Percentiles rank a stretch among this genome's conserved stretches.
These are phyloP conservation scores for Iberis amara DNA, from an alignment of 441 rosid species.

Conservation along the genomic window DNA sequence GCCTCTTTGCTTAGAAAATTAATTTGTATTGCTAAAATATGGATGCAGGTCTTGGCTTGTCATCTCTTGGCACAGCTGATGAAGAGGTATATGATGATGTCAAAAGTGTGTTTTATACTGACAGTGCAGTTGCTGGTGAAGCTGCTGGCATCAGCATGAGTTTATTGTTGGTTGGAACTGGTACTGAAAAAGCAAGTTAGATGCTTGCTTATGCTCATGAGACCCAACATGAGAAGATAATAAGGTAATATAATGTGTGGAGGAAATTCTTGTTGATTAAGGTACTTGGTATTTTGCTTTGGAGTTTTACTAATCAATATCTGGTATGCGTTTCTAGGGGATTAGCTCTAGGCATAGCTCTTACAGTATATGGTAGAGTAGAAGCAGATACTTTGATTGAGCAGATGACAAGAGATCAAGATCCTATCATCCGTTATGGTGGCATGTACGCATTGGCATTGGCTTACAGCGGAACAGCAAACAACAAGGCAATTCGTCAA, in stretches of 20 bases:
- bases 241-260: slow-evolving; percentile 58
- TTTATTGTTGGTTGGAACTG: slow-evolving; percentile 96
- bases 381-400: slow-evolving; percentile 93
- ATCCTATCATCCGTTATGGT: slow-evolving; percentile 93
- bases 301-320: slow-evolving; percentile 16
- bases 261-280: not conserved
- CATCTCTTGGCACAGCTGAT: slow-evolving; percentile 96
- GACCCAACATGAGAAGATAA: slow-evolving; percentile 96
- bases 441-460: slow-evolving; percentile 96
- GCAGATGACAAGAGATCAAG: slow-evolving; percentile 97
- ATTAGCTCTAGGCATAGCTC: slow-evolving; percentile 88
- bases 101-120: slow-evolving; percentile 72
- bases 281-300: slow-evolving; percentile 7
- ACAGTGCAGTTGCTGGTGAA: slow-evolving; percentile 97
- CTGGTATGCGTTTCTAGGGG: slow-evolving; percentile 44
- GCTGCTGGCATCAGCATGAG: slow-evolving; percentile 99
- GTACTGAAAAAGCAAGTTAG: slow-evolving; percentile 89
- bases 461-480: slow-evolving; percentile 95
- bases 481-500: slow-evolving; percentile 97
- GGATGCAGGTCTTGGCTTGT: slow-evolving; percentile 81
- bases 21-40: slow-evolving; percentile 1
- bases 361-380: slow-evolving; percentile 94
- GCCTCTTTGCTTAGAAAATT: slow-evolving; percentile 18
- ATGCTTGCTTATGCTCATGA: slow-evolving; percentile 97
- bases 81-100: slow-evolving; percentile 87